Evolutionary conservation across 1,284 basidiomycete species (phyloP).

Genomic region (Cerrena zonata): DNA sequence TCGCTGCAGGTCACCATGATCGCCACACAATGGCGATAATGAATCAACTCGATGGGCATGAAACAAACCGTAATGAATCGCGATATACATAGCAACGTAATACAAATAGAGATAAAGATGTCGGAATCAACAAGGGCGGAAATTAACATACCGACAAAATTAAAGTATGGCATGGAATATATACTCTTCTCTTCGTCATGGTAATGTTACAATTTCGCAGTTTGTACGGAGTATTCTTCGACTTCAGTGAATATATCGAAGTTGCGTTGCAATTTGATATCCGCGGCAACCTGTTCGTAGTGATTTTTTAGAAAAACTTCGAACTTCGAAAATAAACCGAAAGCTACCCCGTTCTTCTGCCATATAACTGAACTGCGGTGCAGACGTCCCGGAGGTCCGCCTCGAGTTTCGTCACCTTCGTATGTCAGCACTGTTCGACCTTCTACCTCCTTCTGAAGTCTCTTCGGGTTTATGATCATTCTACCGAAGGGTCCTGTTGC

Average conservation of each 20-base stretch:
- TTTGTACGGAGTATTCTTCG: slow-evolving; percentile 12
- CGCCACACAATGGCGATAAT: no score
- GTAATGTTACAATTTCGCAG: slow-evolving; percentile 10
- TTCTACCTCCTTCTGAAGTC: slow-evolving; percentile 33
- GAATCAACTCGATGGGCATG: no score
- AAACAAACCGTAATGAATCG: no score
- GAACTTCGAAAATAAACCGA: slow-evolving; percentile 1
- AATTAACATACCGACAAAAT: no score
- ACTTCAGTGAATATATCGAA: slow-evolving; percentile 53
- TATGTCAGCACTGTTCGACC: slow-evolving; percentile 50
- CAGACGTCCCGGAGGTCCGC: slow-evolving; percentile 49
- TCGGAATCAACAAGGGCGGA: no score
- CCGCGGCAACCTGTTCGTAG: slow-evolving; percentile 37
- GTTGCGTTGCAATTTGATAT: slow-evolving; percentile 49
- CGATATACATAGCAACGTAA: no score
- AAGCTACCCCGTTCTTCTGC: slow-evolving; percentile 45
- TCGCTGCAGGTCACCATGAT: no score
- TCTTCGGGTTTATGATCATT: slow-evolving; percentile 51
- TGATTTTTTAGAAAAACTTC: no score
- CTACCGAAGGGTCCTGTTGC: slow-evolving; percentile 51
- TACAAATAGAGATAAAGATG: no score
- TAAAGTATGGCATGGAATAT: no score
- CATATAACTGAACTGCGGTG: slow-evolving; percentile 49
- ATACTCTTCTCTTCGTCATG: no score
- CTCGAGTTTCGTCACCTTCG: slow-evolving; percentile 63